Percentiles rank a stretch among this genome's conserved stretches.
Conservation (phyloP, 2,329 filamentous ascomycete species). For the Fonsecaea pugnacius region DNA sequence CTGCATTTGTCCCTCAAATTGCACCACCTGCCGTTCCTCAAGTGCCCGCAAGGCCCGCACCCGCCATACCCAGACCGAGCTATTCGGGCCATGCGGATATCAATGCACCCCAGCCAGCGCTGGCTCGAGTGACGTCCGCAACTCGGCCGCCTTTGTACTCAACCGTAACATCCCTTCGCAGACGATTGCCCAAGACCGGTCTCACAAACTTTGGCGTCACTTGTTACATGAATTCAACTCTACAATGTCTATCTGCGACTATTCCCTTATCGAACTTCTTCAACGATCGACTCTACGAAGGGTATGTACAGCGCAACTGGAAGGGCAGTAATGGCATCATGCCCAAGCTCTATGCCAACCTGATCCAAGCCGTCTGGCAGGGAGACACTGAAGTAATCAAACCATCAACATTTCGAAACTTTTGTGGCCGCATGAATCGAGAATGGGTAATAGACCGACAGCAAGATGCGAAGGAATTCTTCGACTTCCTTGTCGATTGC, state of each 20-base stretch:
- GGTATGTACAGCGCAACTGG: conserved; percentile 66
- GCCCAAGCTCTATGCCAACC: conserved; percentile 64
- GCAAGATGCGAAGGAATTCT: conserved; percentile 91
- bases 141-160: conserved; percentile 51
- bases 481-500: conserved; percentile 78
- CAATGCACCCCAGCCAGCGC: conserved; percentile 50
- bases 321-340: conserved; percentile 68
- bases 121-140: conserved; percentile 51
- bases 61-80: conserved; percentile 69
- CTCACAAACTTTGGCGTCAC: conserved; percentile 79
- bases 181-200: conserved; percentile 68
- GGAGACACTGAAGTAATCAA: conserved; percentile 56
- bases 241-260: conserved; percentile 82
- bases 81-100: conserved; percentile 80
- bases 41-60: conserved; percentile 67
- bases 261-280: conserved; percentile 66
- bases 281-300: conserved; percentile 61
- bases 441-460: conserved; percentile 76
- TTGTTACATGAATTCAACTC: conserved; percentile 89
- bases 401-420: conserved; percentile 67
- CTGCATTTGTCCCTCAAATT: conserved; percentile 40
- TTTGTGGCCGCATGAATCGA: conserved; percentile 67
- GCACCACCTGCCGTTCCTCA: conserved; percentile 59
- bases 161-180: conserved; percentile 48
- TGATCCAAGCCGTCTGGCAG: conserved; percentile 67